A percentile compares a stretch with the other conserved stretches of the same genome.
Conservation (phyloP, 768 basidiomycete genomes). For the Lactifluus piperatus region DNA sequence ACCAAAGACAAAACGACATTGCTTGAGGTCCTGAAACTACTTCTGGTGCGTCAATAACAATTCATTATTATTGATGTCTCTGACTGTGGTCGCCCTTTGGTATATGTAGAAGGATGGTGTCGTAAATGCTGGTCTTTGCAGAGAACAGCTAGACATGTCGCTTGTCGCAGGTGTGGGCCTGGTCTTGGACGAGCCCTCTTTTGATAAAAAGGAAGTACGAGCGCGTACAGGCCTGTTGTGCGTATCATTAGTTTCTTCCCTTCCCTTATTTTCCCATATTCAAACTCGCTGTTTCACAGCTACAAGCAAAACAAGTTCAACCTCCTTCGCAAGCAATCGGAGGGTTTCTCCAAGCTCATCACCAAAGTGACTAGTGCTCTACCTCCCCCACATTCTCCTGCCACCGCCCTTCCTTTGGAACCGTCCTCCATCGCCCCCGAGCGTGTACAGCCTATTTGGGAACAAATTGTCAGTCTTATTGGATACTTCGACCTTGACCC, state of each 20-base stretch:
- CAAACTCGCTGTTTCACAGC: constrained; percentile 32
- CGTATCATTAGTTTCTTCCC: constrained; percentile 27
- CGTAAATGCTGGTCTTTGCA: constrained; percentile 50
- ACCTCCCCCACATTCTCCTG: constrained; percentile 62
- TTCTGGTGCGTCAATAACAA: constrained; percentile 11
- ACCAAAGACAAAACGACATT: constrained; percentile 60
- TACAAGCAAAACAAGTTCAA: constrained; percentile 99
- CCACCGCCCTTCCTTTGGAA: constrained; percentile 60
- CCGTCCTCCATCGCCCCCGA: constrained; percentile 46
- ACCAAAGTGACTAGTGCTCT: constrained; percentile 73
- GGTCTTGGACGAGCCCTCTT: constrained; percentile 52
- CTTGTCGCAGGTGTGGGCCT: constrained; percentile 57
- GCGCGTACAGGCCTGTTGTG: constrained; percentile 77
- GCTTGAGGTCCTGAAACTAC: constrained; percentile 36
- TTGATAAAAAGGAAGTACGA: constrained; percentile 75
- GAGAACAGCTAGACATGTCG: constrained; percentile 64
- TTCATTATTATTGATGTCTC: too few species aligned
- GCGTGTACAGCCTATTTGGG: constrained; percentile 66
- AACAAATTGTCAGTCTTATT: constrained; percentile 78
- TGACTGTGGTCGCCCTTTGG: not conserved
- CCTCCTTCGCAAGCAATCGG: constrained; percentile 91
- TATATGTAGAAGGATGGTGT: constrained; percentile 55
- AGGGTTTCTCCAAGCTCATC: constrained; percentile 91
- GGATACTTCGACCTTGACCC: constrained; percentile 97
- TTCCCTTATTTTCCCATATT: not conserved